Base-by-base conservation (phyloP, 306 rosid species). In the Comarum palustre region DNA sequence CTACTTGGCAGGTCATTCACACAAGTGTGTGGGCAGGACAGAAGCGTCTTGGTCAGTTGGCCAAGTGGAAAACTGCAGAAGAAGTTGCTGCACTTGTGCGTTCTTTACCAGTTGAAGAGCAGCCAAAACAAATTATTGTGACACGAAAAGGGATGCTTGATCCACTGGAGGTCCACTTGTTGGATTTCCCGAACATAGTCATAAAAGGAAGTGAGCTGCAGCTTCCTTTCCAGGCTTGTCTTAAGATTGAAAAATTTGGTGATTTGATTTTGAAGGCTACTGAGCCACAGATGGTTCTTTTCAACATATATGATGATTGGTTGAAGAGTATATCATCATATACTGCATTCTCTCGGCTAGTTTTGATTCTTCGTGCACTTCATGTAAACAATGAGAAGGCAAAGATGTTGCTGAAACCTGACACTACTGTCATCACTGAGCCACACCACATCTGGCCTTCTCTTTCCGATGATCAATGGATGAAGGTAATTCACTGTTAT, bases 11-110 rank as follows among this genome's bases (percentile, higher is more conserved):
- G 98, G 98, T 94, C 60, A 94, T 94, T 79, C 99, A 94, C 80
- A 94, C 97, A 3, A 94, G 99, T 86, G 99, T 94, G 2, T 94
- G 99, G 99, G 99, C 99, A 63, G 99, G 99, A 71, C 99, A 94
- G 85, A 94, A 94, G 84, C 99, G 99, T 88, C 99, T 94, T 72
- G 99, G 99, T 68, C 99, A 94, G 86, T 78, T 94, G 87, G 99
- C 99, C 3, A 94, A 94, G 90, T 94, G 99, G 99, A 94, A 94
- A 85, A 94, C 99, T 32, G 99, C 99, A 13, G 99, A 94, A 82
- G 99, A 95, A 88, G 99, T 94, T 80, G 99, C 99, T 60, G 99
- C 99, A 29, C 96, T 94, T 77, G 99, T 94, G 76, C 90, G 99
- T 61, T 94, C 99, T 59, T 74, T 94, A 82, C 99, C 99, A 9